phyloP scores from a whole-genome alignment of 306 rosid genomes.

The Potentilla sterilis region DNA sequence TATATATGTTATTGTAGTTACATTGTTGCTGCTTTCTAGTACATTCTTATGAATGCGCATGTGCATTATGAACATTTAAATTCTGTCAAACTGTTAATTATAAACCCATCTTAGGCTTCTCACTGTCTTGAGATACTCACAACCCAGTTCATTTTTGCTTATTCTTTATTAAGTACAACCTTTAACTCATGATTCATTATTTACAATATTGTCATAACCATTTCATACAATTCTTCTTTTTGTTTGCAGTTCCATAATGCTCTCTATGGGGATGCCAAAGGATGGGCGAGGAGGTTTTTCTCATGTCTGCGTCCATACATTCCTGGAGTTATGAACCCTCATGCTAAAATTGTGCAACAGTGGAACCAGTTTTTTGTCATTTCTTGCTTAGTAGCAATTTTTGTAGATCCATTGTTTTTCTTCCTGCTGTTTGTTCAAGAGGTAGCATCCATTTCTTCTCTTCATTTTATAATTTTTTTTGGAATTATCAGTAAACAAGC shows the following conservation, averaged over 20 bases:
- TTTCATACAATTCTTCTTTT: background rate
- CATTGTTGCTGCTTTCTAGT: conserved; percentile 12
- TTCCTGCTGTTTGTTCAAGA: conserved; percentile 43
- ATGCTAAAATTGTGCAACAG: conserved; percentile 57
- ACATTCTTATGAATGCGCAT: background rate
- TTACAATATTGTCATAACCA: background rate
- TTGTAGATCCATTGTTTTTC: conserved; percentile 83
- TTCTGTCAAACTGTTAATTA: background rate
- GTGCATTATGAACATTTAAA: conserved; percentile 9
- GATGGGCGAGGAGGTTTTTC: conserved; percentile 51
- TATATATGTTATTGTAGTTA: background rate
- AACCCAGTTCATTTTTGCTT: background rate
- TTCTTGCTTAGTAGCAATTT: conserved; percentile 61
- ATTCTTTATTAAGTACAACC: background rate
- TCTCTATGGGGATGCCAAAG: conserved; percentile 79
- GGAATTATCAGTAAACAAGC: background rate
- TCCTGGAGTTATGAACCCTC: conserved; percentile 88
- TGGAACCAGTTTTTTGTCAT: conserved; percentile 78
- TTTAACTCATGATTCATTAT: background rate
- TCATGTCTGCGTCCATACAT: conserved; percentile 48
- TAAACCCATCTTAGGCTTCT: background rate
- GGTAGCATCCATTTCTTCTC: conserved; percentile 38
- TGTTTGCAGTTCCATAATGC: conserved; percentile 54
- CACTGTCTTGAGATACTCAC: background rate
- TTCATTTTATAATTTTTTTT: conserved; percentile 9